Evolutionary conservation across 768 basidiomycete genomes (phyloP), one percentile per base, ranked within the genome.

Genomic region (Strobilomyces echinocephalus): DNA sequence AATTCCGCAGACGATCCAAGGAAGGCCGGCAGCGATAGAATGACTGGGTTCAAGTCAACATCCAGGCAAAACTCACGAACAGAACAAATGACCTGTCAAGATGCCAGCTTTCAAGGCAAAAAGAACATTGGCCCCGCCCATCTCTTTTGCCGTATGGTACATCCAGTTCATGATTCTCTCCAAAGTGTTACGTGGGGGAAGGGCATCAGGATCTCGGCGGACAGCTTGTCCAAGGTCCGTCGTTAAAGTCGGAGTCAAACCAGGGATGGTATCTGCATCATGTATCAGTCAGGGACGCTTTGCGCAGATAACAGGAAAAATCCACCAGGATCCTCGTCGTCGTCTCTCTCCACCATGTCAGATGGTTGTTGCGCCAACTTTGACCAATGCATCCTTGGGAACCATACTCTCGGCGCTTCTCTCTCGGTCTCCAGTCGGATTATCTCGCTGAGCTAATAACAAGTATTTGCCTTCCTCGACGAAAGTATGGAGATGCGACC

Each of bases 51-150:
- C 2, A 31, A 31, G 9, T 57, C 39, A 58, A n/a, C 21, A 44
- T 46, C 46, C 26, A 1, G 14, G 14, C 10, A 7, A 14, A 18
- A 8, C 18, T 2, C 26, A 50, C 2, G 20, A 36, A 11, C 3
- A 34, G 48, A 50, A 45, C 34, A 26, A 56, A 72, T 55, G 52
- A 84, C 82, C 73, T n/a, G 86, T 82, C 53, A 91, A 63, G 24
- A 83, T 55, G 0, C 81, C 85, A 3, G 84, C 87, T 67, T 91
- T 91, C 53, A 90, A 49, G 0, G 86, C 86, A 52, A 81, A 91
- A 28, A 88, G 64, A 1, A 74, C 70, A 56, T 89, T 88, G 6
- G 87, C 88, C 5, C 74, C 69, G 4, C 75, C 74, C 0, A 87
- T 57, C 0, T 73, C 70, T 4, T 66, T 66, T 3, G 74, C 56